Evolutionary conservation across 495 filamentous ascomycete species (phyloP).

Genomic region (Hypoxylon intermedium): DNA sequence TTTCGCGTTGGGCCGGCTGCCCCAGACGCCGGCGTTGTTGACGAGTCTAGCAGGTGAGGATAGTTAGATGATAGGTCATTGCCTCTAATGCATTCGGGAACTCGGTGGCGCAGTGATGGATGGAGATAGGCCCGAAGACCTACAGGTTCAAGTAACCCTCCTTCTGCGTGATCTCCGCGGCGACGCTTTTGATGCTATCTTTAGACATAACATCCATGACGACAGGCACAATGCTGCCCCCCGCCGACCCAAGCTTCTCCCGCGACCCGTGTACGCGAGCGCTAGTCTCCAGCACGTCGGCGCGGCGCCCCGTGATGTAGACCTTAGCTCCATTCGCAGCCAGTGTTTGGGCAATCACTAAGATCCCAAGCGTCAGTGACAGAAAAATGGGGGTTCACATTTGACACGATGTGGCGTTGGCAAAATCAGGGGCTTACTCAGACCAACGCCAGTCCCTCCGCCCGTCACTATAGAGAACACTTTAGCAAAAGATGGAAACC

Average conservation of each 20-base stretch:
- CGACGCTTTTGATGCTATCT: conserved; percentile 70
- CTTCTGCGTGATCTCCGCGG: conserved; percentile 65
- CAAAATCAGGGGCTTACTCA: conserved; percentile 41
- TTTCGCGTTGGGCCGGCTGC: conserved; percentile 22
- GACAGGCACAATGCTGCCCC: conserved; percentile 61
- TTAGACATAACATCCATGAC: conserved; percentile 77
- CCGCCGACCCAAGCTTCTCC: conserved; percentile 39
- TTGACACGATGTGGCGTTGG: not conserved
- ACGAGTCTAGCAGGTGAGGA: conserved; percentile 64
- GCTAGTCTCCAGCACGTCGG: conserved; percentile 58
- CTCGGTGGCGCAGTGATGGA: conserved; percentile 52
- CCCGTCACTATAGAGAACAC: conserved; percentile 56
- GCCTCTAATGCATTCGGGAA: conserved; percentile 30
- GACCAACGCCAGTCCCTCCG: conserved; percentile 64
- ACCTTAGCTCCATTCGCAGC: conserved; percentile 82
- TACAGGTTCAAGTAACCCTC: conserved; percentile 72
- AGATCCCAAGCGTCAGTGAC: not conserved
- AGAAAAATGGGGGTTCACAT: not conserved
- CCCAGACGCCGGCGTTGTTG: conserved; percentile 80
- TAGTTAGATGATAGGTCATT: conserved; percentile 38
- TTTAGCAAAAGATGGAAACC: conserved; percentile 18
- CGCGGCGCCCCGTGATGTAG: conserved; percentile 80
- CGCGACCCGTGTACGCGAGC: conserved; percentile 49
- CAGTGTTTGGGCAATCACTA: conserved; percentile 78
- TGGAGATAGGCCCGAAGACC: conserved; percentile 48